These are phyloP conservation scores for Salix suchowensis DNA, from an alignment of 345 rosid genomes.

Conservation along the genomic window DNA sequence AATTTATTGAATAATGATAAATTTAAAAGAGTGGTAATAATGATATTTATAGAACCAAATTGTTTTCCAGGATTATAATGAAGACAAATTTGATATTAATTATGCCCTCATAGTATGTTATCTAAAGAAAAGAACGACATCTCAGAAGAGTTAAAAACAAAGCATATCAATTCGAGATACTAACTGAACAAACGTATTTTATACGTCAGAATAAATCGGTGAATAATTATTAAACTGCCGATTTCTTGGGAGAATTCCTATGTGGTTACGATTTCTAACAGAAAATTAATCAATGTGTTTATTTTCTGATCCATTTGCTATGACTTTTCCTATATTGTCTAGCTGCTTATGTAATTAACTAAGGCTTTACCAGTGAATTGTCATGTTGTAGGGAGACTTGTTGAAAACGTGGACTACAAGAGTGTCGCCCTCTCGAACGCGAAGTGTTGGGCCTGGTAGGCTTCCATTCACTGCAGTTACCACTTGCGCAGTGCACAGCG, in stretches of 20 bases:
- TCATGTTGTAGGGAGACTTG: conserved; percentile 74
- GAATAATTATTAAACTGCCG: too few species aligned
- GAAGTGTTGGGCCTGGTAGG: conserved; percentile 70
- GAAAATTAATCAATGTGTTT: too few species aligned
- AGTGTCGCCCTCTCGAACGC: conserved; percentile 67
- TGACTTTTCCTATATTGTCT: too few species aligned
- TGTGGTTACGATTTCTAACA: too few species aligned
- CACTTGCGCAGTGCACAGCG: conserved; percentile 55
- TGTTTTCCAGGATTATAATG: too few species aligned
- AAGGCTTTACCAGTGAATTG: conserved; percentile 69
- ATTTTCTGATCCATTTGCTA: too few species aligned
- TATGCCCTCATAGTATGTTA: neutral
- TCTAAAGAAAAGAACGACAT: neutral
- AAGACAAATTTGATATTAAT: neutral
- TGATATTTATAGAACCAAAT: neutral
- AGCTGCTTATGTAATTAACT: neutral
- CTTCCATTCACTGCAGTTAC: conserved; percentile 70
- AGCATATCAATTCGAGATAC: too few species aligned
- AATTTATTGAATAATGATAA: neutral
- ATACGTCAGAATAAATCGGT: too few species aligned
- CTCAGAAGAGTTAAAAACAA: neutral
- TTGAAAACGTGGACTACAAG: conserved; percentile 67
- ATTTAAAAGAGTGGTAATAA: neutral
- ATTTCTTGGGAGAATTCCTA: too few species aligned
- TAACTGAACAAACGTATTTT: too few species aligned